Percentiles rank a stretch among this genome's conserved stretches.
Evolutionary conservation across 306 rosid genomes (phyloP).

Genomic region (Sphenostylis stenocarpa): DNA sequence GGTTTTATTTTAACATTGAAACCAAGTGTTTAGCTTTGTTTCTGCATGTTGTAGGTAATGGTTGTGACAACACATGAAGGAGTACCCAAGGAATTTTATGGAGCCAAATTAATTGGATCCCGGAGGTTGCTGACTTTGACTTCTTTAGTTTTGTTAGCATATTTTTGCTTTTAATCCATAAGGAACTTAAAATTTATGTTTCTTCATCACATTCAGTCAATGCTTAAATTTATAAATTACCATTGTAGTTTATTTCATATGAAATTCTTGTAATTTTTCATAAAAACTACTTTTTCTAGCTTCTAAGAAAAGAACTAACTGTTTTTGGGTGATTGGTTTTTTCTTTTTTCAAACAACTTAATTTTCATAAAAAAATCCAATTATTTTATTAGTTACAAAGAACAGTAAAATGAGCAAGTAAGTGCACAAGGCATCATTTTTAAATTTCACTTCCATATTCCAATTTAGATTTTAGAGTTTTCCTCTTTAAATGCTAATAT

Average conservation of each 20-base stretch:
- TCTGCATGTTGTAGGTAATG: constrained; percentile 63
- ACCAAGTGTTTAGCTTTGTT: constrained; percentile 18
- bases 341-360: not conserved
- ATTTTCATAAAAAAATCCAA: not conserved
- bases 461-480: not conserved
- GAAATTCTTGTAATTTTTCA: not conserved
- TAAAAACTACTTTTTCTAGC: not conserved
- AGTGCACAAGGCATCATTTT: not conserved
- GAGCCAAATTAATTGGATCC: constrained; percentile 90
- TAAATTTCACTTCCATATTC: not conserved
- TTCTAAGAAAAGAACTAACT: not conserved
- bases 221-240: not conserved
- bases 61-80: constrained; percentile 99
- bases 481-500: not conserved
- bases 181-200: not conserved
- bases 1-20: not conserved
- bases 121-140: constrained; percentile 55
- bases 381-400: not conserved
- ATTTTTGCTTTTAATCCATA: not conserved
- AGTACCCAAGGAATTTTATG: constrained; percentile 86
- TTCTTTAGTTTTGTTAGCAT: constrained; percentile 10
- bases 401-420: not conserved
- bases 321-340: not conserved
- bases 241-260: not conserved
- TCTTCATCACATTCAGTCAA: not conserved